Percentiles rank a stretch among this genome's conserved stretches.
These are phyloP conservation scores for Mollisiaceae sp. DNA, from an alignment of 2,329 filamentous ascomycete species.

Conservation along the genomic window DNA sequence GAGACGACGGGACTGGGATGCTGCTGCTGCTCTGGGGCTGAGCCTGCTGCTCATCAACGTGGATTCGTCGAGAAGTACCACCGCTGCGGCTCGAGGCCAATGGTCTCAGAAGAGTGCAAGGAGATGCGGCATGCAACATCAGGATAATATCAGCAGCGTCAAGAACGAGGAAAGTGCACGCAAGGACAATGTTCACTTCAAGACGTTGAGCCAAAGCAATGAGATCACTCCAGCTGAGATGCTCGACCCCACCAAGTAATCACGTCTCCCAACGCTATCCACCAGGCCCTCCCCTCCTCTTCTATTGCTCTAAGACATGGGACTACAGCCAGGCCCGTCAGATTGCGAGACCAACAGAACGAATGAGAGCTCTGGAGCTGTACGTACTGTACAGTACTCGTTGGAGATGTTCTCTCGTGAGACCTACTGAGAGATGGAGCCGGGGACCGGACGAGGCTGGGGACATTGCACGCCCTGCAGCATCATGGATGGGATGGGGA, in stretches of 20 bases:
- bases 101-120: constrained; percentile 9
- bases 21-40: constrained; percentile 20
- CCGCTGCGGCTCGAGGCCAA: constrained; percentile 10
- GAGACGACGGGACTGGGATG: constrained; percentile 17
- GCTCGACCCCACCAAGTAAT: background rate
- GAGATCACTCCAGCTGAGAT: background rate
- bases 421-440: background rate
- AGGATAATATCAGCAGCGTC: background rate
- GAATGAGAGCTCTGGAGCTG: background rate
- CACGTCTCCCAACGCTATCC: background rate
- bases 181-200: background rate
- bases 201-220: background rate
- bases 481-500: background rate
- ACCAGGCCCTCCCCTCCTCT: background rate
- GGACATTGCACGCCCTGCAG: background rate
- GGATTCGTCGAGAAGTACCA: constrained; percentile 8
- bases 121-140: constrained; percentile 8
- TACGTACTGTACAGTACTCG: background rate
- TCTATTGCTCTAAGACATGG: background rate
- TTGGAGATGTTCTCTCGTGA: constrained; percentile 6
- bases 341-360: background rate
- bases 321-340: background rate
- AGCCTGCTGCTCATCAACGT: constrained; percentile 7
- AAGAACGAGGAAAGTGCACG: background rate
- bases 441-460: background rate